Evolutionary conservation across 2,329 filamentous ascomycete species (phyloP).

Genomic region (Aspergillus costaricaensis): DNA sequence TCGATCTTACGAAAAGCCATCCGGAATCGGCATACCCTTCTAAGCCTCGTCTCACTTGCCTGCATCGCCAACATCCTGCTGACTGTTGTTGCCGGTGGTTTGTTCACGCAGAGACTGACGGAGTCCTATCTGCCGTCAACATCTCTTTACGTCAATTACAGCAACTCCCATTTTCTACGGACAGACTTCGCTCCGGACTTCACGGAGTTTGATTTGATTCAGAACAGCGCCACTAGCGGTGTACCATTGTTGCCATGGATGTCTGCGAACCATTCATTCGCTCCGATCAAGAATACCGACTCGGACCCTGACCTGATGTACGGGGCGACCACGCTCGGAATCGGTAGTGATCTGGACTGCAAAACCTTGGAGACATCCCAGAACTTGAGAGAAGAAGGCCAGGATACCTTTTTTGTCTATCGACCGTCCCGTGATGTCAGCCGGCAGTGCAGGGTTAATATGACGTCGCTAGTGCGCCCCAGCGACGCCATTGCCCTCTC

Average conservation of each 20-base stretch:
- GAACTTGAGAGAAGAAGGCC: constrained; percentile 18
- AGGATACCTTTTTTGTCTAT: constrained; percentile 30
- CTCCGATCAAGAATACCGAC: constrained; percentile 28
- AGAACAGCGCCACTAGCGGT: constrained; percentile 38
- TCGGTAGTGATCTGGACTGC: constrained; percentile 32
- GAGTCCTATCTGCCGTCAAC: constrained; percentile 28
- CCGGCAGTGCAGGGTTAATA: constrained; percentile 29
- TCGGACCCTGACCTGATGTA: constrained; percentile 28
- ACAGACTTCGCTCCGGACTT: constrained; percentile 37
- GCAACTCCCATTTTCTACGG: constrained; percentile 29
- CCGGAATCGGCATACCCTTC: constrained; percentile 30
- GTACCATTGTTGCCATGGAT: constrained; percentile 37
- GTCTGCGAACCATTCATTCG: constrained; percentile 33
- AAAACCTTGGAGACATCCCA: constrained; percentile 19
- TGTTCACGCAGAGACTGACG: constrained; percentile 36
- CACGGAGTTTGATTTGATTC: constrained; percentile 38
- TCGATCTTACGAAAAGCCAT: constrained; percentile 32
- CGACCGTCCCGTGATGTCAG: constrained; percentile 25
- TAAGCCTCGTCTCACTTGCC: constrained; percentile 32
- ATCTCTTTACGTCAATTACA: constrained; percentile 32
- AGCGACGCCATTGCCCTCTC: constrained; percentile 31
- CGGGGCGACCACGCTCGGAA: constrained; percentile 30
- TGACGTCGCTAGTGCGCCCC: constrained; percentile 26
- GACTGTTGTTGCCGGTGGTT: constrained; percentile 34
- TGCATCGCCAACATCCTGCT: constrained; percentile 34